phyloP scores from a whole-genome alignment of 2,329 filamentous ascomycete genomes.

The Fusarium coicis region DNA sequence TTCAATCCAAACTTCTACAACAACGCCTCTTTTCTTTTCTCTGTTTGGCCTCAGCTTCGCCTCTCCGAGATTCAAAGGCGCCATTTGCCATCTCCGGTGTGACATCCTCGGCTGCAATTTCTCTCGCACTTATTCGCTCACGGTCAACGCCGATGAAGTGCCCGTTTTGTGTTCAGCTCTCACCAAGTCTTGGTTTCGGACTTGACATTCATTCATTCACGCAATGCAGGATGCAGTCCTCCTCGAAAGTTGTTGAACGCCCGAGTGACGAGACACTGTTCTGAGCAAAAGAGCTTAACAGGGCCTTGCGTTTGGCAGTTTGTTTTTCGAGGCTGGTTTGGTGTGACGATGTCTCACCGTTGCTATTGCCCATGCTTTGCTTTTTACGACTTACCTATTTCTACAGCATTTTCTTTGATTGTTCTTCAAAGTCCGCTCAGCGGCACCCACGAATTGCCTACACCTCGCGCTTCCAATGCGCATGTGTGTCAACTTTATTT shows the following conservation, averaged over 20 bases:
- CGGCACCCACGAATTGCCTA: slow-evolving; percentile 68
- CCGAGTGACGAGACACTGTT: slow-evolving; percentile 9
- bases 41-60: not conserved
- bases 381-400: not conserved
- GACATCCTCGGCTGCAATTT: not conserved
- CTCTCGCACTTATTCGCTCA: not conserved
- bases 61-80: slow-evolving; percentile 6
- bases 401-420: not conserved
- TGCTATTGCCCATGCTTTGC: slow-evolving; percentile 22
- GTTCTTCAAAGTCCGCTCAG: slow-evolving; percentile 33
- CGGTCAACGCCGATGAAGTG: slow-evolving; percentile 21
- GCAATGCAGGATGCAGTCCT: slow-evolving; percentile 18
- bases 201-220: slow-evolving; percentile 21
- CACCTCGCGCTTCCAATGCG: slow-evolving; percentile 69
- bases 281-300: not conserved
- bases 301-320: slow-evolving; percentile 14
- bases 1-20: slow-evolving; percentile 6
- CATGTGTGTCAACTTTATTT: slow-evolving; percentile 68
- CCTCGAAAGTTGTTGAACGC: slow-evolving; percentile 19
- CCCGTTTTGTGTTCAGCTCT: slow-evolving; percentile 2
- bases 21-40: slow-evolving; percentile 3
- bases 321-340: not conserved
- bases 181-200: slow-evolving; percentile 8
- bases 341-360: slow-evolving; percentile 20
- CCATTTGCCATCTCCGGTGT: slow-evolving; percentile 22